These are phyloP conservation scores for Hanseniaspora vineae DNA, from an alignment of 805 yeast genomes.

Conservation along the genomic window DNA sequence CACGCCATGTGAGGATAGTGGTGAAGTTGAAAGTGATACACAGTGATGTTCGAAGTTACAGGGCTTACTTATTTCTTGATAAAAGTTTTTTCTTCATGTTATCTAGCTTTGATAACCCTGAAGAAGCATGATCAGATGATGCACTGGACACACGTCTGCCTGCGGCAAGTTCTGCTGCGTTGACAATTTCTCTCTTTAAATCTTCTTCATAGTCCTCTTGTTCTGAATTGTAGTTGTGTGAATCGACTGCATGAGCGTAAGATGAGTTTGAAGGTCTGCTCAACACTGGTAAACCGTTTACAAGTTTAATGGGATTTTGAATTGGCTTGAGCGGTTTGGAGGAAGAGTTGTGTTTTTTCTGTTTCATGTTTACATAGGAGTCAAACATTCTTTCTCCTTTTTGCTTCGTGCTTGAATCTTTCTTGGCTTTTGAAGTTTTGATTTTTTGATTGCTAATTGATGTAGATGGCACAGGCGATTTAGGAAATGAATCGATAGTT, in stretches of 20 bases:
- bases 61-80: conserved; percentile 2
- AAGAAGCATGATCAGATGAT: background rate
- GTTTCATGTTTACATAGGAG: conserved; percentile 20
- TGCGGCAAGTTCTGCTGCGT: background rate
- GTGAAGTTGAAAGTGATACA: background rate
- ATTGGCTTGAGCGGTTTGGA: conserved; percentile 14
- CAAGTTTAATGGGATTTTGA: conserved; percentile 19
- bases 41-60: background rate
- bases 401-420: conserved; percentile 4
- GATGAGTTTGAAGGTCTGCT: conserved; percentile 4
- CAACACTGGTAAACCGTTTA: conserved; percentile 23
- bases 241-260: conserved; percentile 18
- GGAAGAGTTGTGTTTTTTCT: conserved; percentile 7
- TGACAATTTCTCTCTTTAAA: background rate
- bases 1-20: too few species aligned
- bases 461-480: background rate
- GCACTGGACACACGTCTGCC: too few species aligned
- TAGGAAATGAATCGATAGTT: too few species aligned
- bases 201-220: conserved; percentile 6
- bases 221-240: too few species aligned
- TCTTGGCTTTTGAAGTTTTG: conserved; percentile 1
- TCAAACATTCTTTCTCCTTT: conserved; percentile 22
- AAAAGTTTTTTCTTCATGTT: conserved; percentile 3
- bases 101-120: background rate
- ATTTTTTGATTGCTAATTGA: background rate